phyloP scores from a whole-genome alignment of 345 rosid genomes.

The Bruguiera parviflora region DNA sequence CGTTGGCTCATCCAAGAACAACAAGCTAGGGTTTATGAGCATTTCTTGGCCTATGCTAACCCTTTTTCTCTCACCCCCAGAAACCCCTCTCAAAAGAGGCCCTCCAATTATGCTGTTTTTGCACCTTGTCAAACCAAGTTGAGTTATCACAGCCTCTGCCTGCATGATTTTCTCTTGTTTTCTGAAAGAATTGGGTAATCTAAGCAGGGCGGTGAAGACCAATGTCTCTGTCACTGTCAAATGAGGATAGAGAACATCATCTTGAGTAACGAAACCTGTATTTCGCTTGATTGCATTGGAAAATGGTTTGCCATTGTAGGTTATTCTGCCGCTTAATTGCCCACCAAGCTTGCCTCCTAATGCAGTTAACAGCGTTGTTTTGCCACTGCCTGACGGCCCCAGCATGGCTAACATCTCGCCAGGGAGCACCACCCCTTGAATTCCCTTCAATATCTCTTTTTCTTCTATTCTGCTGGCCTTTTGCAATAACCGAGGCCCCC shows the following conservation, averaged over 20 bases:
- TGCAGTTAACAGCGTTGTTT: conserved; percentile 51
- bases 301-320: conserved; percentile 45
- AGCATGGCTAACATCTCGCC: conserved; percentile 59
- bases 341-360: conserved; percentile 49
- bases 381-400: conserved; percentile 60
- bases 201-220: conserved; percentile 42
- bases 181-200: conserved; percentile 23
- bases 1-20: conserved; percentile 58
- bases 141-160: conserved; percentile 43
- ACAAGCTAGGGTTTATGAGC: conserved; percentile 51
- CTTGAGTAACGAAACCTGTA: conserved; percentile 61
- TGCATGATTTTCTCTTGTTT: conserved; percentile 36
- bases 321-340: conserved; percentile 36
- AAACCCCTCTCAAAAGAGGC: conserved; percentile 39
- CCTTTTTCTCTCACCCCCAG: conserved; percentile 60
- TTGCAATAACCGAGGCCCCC: conserved; percentile 9
- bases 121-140: conserved; percentile 48
- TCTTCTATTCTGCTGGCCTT: conserved; percentile 32
- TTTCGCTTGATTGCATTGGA: conserved; percentile 39
- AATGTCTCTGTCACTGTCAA: conserved; percentile 56
- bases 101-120: conserved; percentile 42
- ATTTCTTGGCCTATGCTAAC: conserved; percentile 58
- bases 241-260: conserved; percentile 53
- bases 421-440: conserved; percentile 45
- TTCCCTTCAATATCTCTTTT: conserved; percentile 42